Evolutionary conservation across 371 early-diverging fungal species (phyloP).

Genomic region (Nosema granulosis): DNA sequence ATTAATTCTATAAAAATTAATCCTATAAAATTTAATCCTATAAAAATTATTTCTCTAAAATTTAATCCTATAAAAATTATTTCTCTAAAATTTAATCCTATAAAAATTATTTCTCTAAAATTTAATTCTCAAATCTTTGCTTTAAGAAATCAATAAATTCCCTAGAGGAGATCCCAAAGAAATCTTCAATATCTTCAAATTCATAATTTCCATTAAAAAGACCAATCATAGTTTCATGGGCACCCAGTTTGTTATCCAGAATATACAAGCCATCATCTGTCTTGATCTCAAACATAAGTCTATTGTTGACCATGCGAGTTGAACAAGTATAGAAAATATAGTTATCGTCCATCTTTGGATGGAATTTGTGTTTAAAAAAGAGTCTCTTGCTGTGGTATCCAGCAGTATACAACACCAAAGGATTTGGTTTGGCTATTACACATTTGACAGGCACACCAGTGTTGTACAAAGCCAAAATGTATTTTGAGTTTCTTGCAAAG

Average conservation of each 20-base stretch:
- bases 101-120: background rate
- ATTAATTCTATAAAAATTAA: background rate
- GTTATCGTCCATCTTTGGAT: slow-evolving; percentile 15
- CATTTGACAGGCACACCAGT: slow-evolving; percentile 14
- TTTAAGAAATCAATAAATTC: background rate
- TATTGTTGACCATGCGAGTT: slow-evolving; percentile 1
- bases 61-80: background rate
- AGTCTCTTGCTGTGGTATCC: slow-evolving; percentile 18
- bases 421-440: background rate
- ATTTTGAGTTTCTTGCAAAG: slow-evolving; percentile 11
- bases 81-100: too few relatives aligned
- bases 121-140: slow-evolving; percentile 12
- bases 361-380: slow-evolving; percentile 4
- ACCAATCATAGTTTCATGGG: background rate
- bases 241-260: background rate
- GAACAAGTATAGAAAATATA: slow-evolving; percentile 10
- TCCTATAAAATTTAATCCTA: background rate
- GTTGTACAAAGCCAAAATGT: slow-evolving; percentile 3
- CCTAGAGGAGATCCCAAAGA: slow-evolving; percentile 10
- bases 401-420: slow-evolving; percentile 11
- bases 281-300: slow-evolving; percentile 13
- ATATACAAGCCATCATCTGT: slow-evolving; percentile 10
- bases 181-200: background rate
- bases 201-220: background rate
- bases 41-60: background rate